Evolutionary conservation across 192 early-diverging fungal species (phyloP).

Genomic region (Coemansia asiatica): DNA sequence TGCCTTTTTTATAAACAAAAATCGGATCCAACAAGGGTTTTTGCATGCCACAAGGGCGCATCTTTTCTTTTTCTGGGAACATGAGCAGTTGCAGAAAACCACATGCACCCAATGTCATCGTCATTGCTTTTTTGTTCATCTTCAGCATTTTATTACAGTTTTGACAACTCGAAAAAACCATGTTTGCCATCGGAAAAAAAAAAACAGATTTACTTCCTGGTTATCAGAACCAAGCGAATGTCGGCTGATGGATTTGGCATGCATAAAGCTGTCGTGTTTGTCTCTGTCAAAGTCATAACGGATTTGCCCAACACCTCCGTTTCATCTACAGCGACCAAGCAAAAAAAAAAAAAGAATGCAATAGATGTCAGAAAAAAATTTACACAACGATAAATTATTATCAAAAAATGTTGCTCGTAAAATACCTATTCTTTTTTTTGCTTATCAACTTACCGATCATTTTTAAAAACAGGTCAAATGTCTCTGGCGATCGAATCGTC

Average conservation of each 20-base stretch:
- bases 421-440: too few species aligned
- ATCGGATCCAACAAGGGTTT: too few species aligned
- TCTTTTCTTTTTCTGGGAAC: too few species aligned
- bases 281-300: slow-evolving; percentile 40
- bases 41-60: too few species aligned
- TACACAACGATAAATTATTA: too few species aligned
- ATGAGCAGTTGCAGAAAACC: too few species aligned
- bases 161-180: background rate
- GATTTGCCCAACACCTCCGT: slow-evolving; percentile 44
- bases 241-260: slow-evolving; percentile 33
- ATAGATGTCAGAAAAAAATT: too few species aligned
- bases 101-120: too few species aligned
- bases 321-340: slow-evolving; percentile 21
- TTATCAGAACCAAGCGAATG: slow-evolving; percentile 45
- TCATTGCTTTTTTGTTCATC: background rate
- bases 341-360: background rate
- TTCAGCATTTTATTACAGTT: background rate
- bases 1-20: background rate
- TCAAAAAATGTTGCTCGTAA: too few species aligned
- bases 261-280: slow-evolving; percentile 37
- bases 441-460: slow-evolving; percentile 27
- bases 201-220: slow-evolving; percentile 37
- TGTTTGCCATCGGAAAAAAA: too few species aligned
- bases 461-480: slow-evolving; percentile 44
- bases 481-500: slow-evolving; percentile 38